These are phyloP conservation scores for Trichoderma sp. DNA, from an alignment of 2,329 filamentous ascomycete species.

Conservation along the genomic window DNA sequence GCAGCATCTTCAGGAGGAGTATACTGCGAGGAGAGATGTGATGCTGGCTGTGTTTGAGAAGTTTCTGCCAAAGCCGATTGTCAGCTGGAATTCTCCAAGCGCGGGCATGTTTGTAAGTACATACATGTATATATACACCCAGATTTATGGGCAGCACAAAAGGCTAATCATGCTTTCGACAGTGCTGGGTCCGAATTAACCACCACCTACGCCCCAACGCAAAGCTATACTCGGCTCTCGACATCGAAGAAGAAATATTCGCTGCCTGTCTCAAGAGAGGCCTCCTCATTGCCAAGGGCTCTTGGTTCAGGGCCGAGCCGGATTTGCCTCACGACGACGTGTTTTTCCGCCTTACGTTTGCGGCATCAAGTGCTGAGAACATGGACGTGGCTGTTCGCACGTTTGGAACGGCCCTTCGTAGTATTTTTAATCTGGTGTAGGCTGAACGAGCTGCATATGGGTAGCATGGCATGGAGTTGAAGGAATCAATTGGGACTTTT, in stretches of 20 bases:
- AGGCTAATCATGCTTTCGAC: neutral
- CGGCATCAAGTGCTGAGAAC: constrained; percentile 67
- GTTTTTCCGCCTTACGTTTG: constrained; percentile 89
- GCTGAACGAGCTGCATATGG: neutral
- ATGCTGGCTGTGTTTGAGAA: constrained; percentile 78
- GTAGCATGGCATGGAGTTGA: neutral
- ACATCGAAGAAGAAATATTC: constrained; percentile 86
- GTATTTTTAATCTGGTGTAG: neutral
- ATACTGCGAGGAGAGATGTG: constrained; percentile 72
- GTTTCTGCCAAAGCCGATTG: constrained; percentile 70
- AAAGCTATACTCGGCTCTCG: constrained; percentile 50
- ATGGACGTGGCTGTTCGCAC: constrained; percentile 70
- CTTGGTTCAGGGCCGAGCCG: constrained; percentile 83
- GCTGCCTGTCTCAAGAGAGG: constrained; percentile 68
- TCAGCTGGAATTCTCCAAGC: constrained; percentile 73
- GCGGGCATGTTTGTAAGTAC: constrained; percentile 88
- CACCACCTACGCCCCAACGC: constrained; percentile 62
- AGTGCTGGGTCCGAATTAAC: constrained; percentile 73
- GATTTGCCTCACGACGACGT: constrained; percentile 58
- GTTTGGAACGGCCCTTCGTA: constrained; percentile 61
- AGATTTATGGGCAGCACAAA: neutral
- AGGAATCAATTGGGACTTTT: neutral
- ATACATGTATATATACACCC: neutral
- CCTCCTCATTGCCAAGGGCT: constrained; percentile 78
- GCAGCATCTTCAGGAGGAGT: constrained; percentile 74